A percentile compares a stretch with the other conserved stretches of the same genome.
These are phyloP conservation scores for Taphrina wiesneri DNA, from an alignment of 1,139 yeast genomes.

Conservation along the genomic window DNA sequence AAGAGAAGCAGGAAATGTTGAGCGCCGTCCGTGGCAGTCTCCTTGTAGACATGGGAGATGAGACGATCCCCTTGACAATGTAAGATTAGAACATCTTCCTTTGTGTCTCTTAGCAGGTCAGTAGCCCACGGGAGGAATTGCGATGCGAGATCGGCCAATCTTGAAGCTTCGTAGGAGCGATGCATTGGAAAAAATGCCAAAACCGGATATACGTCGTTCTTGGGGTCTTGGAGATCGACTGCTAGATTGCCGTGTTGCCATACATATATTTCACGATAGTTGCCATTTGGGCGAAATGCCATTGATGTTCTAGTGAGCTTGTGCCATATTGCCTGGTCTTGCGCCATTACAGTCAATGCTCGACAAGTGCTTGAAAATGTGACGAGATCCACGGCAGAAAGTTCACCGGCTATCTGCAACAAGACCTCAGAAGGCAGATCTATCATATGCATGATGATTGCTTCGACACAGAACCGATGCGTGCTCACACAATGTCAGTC, in stretches of 20 bases:
- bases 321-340: slow-evolving; percentile 4
- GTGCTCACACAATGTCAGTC: not conserved
- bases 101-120: not conserved
- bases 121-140: slow-evolving; percentile 8
- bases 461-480: not conserved
- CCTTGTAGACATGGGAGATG: slow-evolving; percentile 5
- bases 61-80: not conserved
- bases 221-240: not conserved
- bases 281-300: not conserved
- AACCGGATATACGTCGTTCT: not conserved
- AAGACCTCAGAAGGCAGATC: slow-evolving; percentile 2
- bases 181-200: slow-evolving; percentile 15
- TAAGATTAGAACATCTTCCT: not conserved
- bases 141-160: not conserved
- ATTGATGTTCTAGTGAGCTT: not conserved
- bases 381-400: not conserved
- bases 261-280: slow-evolving; percentile 2
- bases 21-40: not conserved
- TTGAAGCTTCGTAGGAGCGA: not conserved
- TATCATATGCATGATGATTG: not conserved
- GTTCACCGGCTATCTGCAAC: not conserved
- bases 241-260: slow-evolving; percentile 15
- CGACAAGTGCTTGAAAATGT: not conserved
- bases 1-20: not conserved
- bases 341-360: not conserved